Evolutionary conservation across 1,284 basidiomycete species (phyloP).

Genomic region (Meira miltonrushii): DNA sequence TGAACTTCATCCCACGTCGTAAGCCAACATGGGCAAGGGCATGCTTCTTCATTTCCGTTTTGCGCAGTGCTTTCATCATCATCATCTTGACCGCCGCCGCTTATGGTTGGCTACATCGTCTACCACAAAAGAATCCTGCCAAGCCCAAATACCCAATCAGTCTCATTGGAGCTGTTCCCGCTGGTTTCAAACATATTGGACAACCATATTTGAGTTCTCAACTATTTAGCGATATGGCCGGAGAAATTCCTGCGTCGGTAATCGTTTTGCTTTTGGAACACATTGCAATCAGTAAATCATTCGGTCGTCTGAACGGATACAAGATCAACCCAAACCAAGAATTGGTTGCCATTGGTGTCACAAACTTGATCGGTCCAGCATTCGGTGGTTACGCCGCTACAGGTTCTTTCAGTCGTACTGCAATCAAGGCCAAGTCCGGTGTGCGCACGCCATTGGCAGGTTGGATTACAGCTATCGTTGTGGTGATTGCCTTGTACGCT

Average conservation of each 20-base stretch:
- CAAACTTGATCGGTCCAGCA: slow-evolving; percentile 61
- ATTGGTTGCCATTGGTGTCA: slow-evolving; percentile 93
- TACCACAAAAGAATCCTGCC: not conserved
- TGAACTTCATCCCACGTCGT: slow-evolving; percentile 61
- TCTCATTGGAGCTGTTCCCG: slow-evolving; percentile 68
- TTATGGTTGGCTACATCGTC: slow-evolving; percentile 45
- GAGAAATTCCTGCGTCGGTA: slow-evolving; percentile 81
- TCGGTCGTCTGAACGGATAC: slow-evolving; percentile 92
- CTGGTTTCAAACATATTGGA: slow-evolving; percentile 63
- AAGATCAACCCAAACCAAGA: slow-evolving; percentile 98
- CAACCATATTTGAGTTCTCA: slow-evolving; percentile 64
- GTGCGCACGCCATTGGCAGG: slow-evolving; percentile 91
- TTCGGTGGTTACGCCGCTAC: slow-evolving; percentile 94
- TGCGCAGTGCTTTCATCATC: slow-evolving; percentile 50
- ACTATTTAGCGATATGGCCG: slow-evolving; percentile 67
- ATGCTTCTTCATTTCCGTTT: slow-evolving; percentile 46
- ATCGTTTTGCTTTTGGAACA: slow-evolving; percentile 94
- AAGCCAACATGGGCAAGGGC: slow-evolving; percentile 72
- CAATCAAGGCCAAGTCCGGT: slow-evolving; percentile 90
- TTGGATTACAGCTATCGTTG: slow-evolving; percentile 77
- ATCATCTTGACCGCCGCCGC: slow-evolving; percentile 59
- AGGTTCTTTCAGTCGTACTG: slow-evolving; percentile 94
- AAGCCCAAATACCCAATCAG: slow-evolving; percentile 63
- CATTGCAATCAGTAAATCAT: slow-evolving; percentile 87
- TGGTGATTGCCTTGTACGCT: slow-evolving; percentile 89